A percentile compares a stretch with the other conserved stretches of the same genome.
These are phyloP conservation scores for Phaeotremella fagi DNA, from an alignment of 768 basidiomycete species.

Conservation along the genomic window DNA sequence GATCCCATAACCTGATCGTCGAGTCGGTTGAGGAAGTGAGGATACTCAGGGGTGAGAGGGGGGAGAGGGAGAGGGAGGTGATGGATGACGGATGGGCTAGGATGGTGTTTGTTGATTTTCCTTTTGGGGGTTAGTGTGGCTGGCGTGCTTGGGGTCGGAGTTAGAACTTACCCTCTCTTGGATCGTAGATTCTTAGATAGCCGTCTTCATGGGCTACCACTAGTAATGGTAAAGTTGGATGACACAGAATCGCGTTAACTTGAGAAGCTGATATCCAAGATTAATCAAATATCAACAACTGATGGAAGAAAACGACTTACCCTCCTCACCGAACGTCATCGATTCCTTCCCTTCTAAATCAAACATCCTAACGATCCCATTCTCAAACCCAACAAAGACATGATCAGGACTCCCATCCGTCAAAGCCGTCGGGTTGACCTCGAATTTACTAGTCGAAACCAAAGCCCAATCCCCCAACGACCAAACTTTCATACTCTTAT, in stretches of 20 bases:
- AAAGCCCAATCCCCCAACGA: not conserved
- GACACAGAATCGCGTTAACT: slow-evolving; percentile 51
- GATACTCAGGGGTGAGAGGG: slow-evolving; percentile 70
- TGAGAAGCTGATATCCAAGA: slow-evolving; percentile 4
- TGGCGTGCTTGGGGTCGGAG: slow-evolving; percentile 33
- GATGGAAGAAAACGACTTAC: slow-evolving; percentile 26
- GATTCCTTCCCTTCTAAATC: slow-evolving; percentile 78
- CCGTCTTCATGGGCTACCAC: slow-evolving; percentile 93
- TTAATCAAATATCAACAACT: too few species aligned
- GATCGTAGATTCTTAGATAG: slow-evolving; percentile 82
- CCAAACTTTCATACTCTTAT: slow-evolving; percentile 91
- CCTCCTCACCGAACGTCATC: slow-evolving; percentile 57
- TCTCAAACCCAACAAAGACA: too few species aligned
- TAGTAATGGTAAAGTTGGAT: slow-evolving; percentile 82
- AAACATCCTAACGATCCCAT: slow-evolving; percentile 81
- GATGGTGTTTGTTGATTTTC: too few species aligned
- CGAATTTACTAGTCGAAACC: not conserved
- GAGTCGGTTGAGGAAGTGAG: slow-evolving; percentile 91
- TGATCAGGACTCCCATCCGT: slow-evolving; percentile 84
- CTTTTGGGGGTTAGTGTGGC: slow-evolving; percentile 83
- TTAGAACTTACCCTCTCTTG: slow-evolving; percentile 62
- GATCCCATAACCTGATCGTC: slow-evolving; percentile 90
- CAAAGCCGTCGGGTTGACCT: slow-evolving; percentile 46
- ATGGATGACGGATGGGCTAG: slow-evolving; percentile 86
- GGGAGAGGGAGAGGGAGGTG: slow-evolving; percentile 82